Evolutionary conservation across 805 yeast species (phyloP).

Genomic region (Wickerhamomyces alni): DNA sequence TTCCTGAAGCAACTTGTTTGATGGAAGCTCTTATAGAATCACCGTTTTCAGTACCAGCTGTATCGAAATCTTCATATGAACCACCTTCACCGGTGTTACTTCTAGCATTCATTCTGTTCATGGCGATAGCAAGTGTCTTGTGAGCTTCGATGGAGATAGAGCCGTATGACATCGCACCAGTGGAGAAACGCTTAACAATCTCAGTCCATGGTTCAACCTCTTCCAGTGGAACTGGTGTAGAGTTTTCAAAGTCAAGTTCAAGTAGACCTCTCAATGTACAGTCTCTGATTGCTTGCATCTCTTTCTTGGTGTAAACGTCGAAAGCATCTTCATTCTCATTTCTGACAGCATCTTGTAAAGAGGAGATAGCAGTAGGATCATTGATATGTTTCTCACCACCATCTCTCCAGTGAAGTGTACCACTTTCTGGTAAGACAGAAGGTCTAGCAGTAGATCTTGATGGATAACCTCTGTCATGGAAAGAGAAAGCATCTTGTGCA

Average conservation of each 20-base stretch:
- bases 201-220: constrained; percentile 99
- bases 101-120: constrained; percentile 97
- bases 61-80: constrained; percentile 74
- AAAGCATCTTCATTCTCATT: constrained; percentile 93
- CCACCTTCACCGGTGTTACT: constrained; percentile 99
- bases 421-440: constrained; percentile 78
- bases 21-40: constrained; percentile 99
- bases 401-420: constrained; percentile 98
- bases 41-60: constrained; percentile 79
- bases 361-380: constrained; percentile 92
- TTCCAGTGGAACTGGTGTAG: constrained; percentile 81
- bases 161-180: constrained; percentile 99
- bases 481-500: constrained; percentile 92
- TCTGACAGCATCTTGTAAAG: constrained; percentile 96
- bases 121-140: constrained; percentile 95
- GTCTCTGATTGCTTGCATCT: constrained; percentile 83
- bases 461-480: constrained; percentile 92
- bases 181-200: constrained; percentile 91
- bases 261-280: constrained; percentile 93
- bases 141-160: constrained; percentile 98
- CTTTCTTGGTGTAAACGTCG: constrained; percentile 83
- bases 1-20: constrained; percentile 95
- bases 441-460: constrained; percentile 64
- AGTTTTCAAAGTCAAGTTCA: constrained; percentile 75
- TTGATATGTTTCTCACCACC: constrained; percentile 96